Conservation (phyloP, 371 early-diverging fungal species). For the Fennellomyces sp. region DNA sequence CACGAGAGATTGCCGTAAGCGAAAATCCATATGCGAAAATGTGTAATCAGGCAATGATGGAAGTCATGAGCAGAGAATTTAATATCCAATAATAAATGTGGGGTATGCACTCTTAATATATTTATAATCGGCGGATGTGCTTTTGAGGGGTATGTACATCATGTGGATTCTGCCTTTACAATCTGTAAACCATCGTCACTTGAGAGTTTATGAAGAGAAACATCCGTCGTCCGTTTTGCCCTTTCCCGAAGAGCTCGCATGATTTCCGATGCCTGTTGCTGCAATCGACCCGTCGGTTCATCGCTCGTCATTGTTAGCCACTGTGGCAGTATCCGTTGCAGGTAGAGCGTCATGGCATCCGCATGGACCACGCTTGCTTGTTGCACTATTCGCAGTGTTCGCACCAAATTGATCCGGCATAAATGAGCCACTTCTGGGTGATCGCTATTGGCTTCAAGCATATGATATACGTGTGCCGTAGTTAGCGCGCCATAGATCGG, state of each 20-base stretch:
- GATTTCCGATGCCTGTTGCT: constrained; percentile 2
- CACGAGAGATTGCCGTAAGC: constrained; percentile 71
- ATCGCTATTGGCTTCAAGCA: constrained; percentile 21
- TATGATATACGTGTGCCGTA: constrained; percentile 29
- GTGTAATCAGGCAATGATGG: constrained; percentile 77
- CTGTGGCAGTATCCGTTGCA: constrained; percentile 28
- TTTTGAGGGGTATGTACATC: not conserved
- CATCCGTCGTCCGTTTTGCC: not conserved
- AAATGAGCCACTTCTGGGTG: constrained; percentile 22
- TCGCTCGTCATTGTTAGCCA: constrained; percentile 11
- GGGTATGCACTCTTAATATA: too few species aligned
- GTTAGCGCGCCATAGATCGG: constrained; percentile 35
- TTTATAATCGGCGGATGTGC: not conserved
- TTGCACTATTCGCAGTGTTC: constrained; percentile 29
- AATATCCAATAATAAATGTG: constrained; percentile 7
- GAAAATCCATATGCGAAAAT: constrained; percentile 93
- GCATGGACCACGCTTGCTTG: constrained; percentile 22
- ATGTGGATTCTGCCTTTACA: constrained; percentile 4
- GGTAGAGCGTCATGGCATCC: constrained; percentile 28
- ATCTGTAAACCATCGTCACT: not conserved
- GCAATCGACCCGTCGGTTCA: constrained; percentile 14
- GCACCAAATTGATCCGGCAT: constrained; percentile 36
- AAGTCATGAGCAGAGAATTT: constrained; percentile 64
- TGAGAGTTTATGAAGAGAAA: not conserved
- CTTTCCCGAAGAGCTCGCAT: constrained; percentile 9